Evolutionary conservation across 306 rosid genomes (phyloP), one percentile per base, ranked within the genome.

Genomic region (Sophora flavescens): DNA sequence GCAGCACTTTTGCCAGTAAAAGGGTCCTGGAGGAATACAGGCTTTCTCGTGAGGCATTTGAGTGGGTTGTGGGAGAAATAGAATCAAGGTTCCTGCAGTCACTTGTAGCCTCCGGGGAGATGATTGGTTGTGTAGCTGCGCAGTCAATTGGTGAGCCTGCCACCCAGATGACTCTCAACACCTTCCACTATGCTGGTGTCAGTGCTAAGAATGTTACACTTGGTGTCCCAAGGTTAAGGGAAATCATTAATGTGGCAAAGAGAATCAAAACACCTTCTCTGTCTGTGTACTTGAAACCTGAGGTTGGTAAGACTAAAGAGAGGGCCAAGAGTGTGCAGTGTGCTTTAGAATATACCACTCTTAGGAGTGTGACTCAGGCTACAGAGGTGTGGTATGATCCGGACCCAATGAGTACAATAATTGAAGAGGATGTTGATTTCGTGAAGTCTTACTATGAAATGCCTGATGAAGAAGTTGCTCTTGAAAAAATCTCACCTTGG

Each of bases 321-420:
- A 91, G 87, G 81, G 99, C 98, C n/a, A 95, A 95, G 86, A 91
- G 67, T 60, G 97, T 95, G 72, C 99, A 95, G 85, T 95, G 98
- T 88, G 99, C 97, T 72, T 81, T 95, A 84, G 99, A 95, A 78
- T 95, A 95, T 82, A 95, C 99, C 69, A 95, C 98, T 66, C 92
- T 95, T 12, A 86, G 99, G 53, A 95, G 97, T 87, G 99, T 95
- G 75, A 92, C 98, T 6, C 99, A 95, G 85, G 99, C 99, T 16
- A 95, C 98, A 15, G 98, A 95, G 82, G 97, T 95, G 8, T 95
- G 99, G 99, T 95, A 92, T 73, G 99, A 95, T 86, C 99, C 99
- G 0, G 98, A 95, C 45, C 99, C 99, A 1, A 91, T 82, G 92
- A 87, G 93, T 87, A 95, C 99, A 12, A 79, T 95, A 56, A 95